A percentile compares a stretch with the other conserved stretches of the same genome.
These are phyloP conservation scores for Aspergillus hancockii DNA, from an alignment of 495 filamentous ascomycete species.

Conservation along the genomic window DNA sequence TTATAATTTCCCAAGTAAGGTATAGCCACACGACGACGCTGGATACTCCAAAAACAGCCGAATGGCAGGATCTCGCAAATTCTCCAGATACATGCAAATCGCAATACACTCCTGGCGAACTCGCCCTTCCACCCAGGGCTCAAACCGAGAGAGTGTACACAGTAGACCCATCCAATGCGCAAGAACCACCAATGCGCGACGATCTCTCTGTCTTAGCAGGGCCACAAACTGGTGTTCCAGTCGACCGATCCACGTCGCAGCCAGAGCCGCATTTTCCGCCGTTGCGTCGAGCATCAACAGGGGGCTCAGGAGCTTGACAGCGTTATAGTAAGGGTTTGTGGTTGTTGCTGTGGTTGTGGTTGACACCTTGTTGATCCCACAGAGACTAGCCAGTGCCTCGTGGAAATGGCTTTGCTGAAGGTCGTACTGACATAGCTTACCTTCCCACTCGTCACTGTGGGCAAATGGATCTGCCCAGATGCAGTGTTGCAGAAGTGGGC, in stretches of 20 bases:
- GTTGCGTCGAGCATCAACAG: constrained; percentile 15
- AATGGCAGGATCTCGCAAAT: constrained; percentile 7
- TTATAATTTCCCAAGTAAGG: no score
- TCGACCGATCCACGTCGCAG: constrained; percentile 34
- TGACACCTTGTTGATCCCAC: constrained; percentile 36
- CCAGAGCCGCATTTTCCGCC: constrained; percentile 23
- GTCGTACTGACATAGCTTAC: constrained; percentile 22
- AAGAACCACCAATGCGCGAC: constrained; percentile 38
- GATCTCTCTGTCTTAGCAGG: constrained; percentile 34
- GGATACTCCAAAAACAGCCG: constrained; percentile 14
- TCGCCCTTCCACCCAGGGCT: constrained; percentile 29
- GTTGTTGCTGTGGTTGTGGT: no score
- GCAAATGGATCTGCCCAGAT: constrained; percentile 36
- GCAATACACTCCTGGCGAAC: constrained; percentile 35
- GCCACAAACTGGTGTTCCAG: constrained; percentile 36
- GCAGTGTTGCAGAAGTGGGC: constrained; percentile 32
- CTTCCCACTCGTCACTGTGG: constrained; percentile 21
- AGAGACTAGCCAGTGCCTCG: constrained; percentile 35
- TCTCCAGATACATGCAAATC: constrained; percentile 40
- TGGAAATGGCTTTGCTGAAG: constrained; percentile 35
- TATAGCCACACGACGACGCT: constrained; percentile 15
- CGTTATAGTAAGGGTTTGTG: constrained; percentile 38
- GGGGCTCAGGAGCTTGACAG: constrained; percentile 31
- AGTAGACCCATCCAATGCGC: constrained; percentile 44
- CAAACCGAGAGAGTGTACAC: constrained; percentile 28